Conservation (phyloP, 768 basidiomycete species). For the Xerocomellus intermedius region DNA sequence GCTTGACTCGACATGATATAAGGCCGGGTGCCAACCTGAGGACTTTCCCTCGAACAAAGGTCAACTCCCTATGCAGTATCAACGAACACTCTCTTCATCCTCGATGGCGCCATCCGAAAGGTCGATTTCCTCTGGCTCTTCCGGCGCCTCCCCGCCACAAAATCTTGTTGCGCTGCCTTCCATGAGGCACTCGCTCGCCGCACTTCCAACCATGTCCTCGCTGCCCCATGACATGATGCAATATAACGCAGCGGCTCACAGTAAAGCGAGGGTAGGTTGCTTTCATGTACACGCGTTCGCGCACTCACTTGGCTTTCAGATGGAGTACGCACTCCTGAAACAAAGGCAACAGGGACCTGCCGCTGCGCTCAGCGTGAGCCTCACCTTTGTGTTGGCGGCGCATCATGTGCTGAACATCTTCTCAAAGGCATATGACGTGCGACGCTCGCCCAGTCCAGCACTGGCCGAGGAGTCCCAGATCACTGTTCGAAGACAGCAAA, state of each 20-base stretch:
- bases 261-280: conserved; percentile 28
- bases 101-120: conserved; percentile 35
- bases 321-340: conserved; percentile 32
- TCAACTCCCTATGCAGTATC: conserved; percentile 30
- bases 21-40: conserved; percentile 8
- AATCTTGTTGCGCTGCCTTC: conserved; percentile 31
- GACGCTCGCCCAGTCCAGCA: conserved; percentile 34
- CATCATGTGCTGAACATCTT: background rate
- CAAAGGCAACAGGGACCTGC: conserved; percentile 29
- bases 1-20: conserved; percentile 29
- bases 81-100: conserved; percentile 29
- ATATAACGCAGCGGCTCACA: conserved; percentile 29
- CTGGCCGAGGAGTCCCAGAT: conserved; percentile 31
- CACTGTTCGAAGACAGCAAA: conserved; percentile 33
- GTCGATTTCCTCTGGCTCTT: conserved; percentile 33
- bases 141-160: conserved; percentile 29
- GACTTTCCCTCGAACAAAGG: conserved; percentile 11
- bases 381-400: conserved; percentile 1
- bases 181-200: conserved; percentile 34
- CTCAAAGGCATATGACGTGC: conserved; percentile 27
- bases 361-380: conserved; percentile 26
- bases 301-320: conserved; percentile 21
- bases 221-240: conserved; percentile 33
- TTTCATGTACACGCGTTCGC: background rate
- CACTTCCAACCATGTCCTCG: conserved; percentile 31